phyloP scores from a whole-genome alignment of 2,329 filamentous ascomycete species.

The Lachnellula arida region DNA sequence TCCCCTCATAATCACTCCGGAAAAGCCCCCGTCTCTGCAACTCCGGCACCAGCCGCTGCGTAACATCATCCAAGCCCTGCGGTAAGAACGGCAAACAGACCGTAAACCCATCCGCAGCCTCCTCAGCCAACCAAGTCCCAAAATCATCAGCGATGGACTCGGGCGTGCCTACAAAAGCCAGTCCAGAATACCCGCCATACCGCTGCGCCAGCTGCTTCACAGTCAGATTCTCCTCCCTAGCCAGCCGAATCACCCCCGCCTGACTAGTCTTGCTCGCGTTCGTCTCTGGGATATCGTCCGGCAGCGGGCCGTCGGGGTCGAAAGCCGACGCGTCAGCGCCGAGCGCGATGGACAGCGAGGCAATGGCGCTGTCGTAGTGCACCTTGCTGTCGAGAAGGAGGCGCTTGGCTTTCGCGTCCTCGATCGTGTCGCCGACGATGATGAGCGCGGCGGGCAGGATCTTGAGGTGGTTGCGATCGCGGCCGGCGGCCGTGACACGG shows the following conservation, averaged over 20 bases:
- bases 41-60: slow-evolving; percentile 43
- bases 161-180: slow-evolving; percentile 48
- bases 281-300: slow-evolving; percentile 45
- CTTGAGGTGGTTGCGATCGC: slow-evolving; percentile 43
- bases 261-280: slow-evolving; percentile 49
- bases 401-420: slow-evolving; percentile 46
- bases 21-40: slow-evolving; percentile 48
- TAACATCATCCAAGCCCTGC: slow-evolving; percentile 46
- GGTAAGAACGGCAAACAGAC: slow-evolving; percentile 47
- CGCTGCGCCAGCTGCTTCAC: slow-evolving; percentile 48
- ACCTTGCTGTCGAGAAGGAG: slow-evolving; percentile 47
- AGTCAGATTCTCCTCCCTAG: slow-evolving; percentile 41
- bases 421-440: slow-evolving; percentile 44
- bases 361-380: slow-evolving; percentile 50
- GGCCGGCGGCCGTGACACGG: slow-evolving; percentile 40
- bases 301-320: slow-evolving; percentile 46
- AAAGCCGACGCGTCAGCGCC: slow-evolving; percentile 44
- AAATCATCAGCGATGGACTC: slow-evolving; percentile 46
- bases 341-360: slow-evolving; percentile 45
- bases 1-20: slow-evolving; percentile 47
- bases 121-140: slow-evolving; percentile 42
- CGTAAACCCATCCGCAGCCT: slow-evolving; percentile 48
- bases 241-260: slow-evolving; percentile 41
- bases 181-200: slow-evolving; percentile 45
- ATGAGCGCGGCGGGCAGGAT: slow-evolving; percentile 49